Conservation (phyloP, 1,139 yeast genomes). For the Wickerhamomyces sp. region DNA sequence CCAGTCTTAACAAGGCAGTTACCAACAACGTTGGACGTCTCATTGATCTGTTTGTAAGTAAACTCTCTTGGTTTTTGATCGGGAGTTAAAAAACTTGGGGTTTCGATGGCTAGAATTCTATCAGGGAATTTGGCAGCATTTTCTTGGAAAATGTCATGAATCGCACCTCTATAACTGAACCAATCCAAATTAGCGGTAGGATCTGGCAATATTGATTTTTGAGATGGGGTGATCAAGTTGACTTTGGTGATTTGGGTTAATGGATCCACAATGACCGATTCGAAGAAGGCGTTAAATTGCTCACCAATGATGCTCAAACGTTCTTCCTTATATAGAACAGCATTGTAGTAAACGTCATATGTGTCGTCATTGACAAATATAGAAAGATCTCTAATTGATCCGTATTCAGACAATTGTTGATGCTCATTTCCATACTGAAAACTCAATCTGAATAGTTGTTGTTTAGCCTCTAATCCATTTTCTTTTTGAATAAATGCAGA, state of each 20-base stretch:
- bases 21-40: slow-evolving; percentile 92
- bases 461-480: slow-evolving; percentile 50
- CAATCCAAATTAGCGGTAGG: slow-evolving; percentile 87
- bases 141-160: slow-evolving; percentile 86
- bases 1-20: slow-evolving; percentile 81
- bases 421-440: slow-evolving; percentile 45
- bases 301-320: slow-evolving; percentile 68
- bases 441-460: slow-evolving; percentile 41
- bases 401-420: slow-evolving; percentile 41
- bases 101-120: slow-evolving; percentile 86
- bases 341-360: slow-evolving; percentile 58
- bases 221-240: slow-evolving; percentile 62
- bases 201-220: slow-evolving; percentile 64
- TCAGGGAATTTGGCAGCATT: slow-evolving; percentile 84
- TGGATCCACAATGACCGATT: slow-evolving; percentile 32
- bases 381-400: slow-evolving; percentile 62
- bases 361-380: slow-evolving; percentile 36
- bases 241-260: slow-evolving; percentile 51
- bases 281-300: slow-evolving; percentile 58
- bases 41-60: slow-evolving; percentile 79
- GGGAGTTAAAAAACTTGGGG: slow-evolving; percentile 63
- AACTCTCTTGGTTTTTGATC: slow-evolving; percentile 61
- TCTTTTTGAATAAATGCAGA: slow-evolving; percentile 44
- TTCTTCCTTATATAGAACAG: slow-evolving; percentile 64
- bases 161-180: slow-evolving; percentile 89